These are phyloP conservation scores for Trichophyton equinum DNA, from an alignment of 2,329 filamentous ascomycete species.

Conservation along the genomic window DNA sequence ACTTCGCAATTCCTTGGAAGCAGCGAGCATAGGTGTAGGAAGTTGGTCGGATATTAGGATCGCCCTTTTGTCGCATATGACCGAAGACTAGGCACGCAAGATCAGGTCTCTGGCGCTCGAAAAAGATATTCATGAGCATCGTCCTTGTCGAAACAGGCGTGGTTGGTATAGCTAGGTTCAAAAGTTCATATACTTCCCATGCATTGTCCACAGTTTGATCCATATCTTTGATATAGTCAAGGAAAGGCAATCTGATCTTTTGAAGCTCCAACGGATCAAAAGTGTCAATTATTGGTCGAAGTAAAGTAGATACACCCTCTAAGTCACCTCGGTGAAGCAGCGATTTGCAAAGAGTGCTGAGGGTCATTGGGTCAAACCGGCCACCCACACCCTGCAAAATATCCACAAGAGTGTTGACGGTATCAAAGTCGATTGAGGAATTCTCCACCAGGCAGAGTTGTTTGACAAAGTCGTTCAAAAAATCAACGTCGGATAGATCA, in stretches of 20 bases:
- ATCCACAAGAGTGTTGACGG: slow-evolving; percentile 59
- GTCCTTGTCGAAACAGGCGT: slow-evolving; percentile 54
- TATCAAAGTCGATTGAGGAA: slow-evolving; percentile 59
- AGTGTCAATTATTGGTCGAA: slow-evolving; percentile 50
- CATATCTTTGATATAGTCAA: slow-evolving; percentile 54
- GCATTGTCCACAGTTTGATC: slow-evolving; percentile 45
- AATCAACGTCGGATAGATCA: slow-evolving; percentile 46
- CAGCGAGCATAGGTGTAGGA: slow-evolving; percentile 64
- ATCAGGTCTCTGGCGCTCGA: slow-evolving; percentile 61
- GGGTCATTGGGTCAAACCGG: slow-evolving; percentile 59
- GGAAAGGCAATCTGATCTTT: slow-evolving; percentile 52
- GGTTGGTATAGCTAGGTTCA: slow-evolving; percentile 47
- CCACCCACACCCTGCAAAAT: slow-evolving; percentile 59
- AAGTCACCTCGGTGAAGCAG: slow-evolving; percentile 66
- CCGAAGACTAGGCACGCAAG: slow-evolving; percentile 80
- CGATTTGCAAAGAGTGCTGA: slow-evolving; percentile 58
- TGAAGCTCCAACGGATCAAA: slow-evolving; percentile 47
- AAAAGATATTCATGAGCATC: slow-evolving; percentile 70
- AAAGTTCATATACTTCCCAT: slow-evolving; percentile 50
- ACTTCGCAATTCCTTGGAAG: slow-evolving; percentile 59
- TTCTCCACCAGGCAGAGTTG: slow-evolving; percentile 47
- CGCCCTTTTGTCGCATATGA: slow-evolving; percentile 75
- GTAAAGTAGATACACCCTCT: slow-evolving; percentile 66
- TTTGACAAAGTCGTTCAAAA: slow-evolving; percentile 56
- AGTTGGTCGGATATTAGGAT: slow-evolving; percentile 51